Base-by-base conservation (phyloP, 768 basidiomycete species). In the Boletellus ananas region DNA sequence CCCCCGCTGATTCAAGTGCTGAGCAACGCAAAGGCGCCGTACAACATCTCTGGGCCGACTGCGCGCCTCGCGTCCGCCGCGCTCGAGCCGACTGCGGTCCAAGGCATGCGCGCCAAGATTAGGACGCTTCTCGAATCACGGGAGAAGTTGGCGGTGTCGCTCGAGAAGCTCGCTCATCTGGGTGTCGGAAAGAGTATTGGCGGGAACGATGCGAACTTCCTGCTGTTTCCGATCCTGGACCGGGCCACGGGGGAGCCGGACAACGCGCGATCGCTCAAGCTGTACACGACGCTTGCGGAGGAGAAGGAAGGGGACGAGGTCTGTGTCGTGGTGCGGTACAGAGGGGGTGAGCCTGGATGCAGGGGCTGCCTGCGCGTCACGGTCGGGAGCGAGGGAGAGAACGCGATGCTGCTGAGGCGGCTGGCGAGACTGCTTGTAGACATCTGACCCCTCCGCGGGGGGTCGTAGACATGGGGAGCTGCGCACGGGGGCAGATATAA, bases 11-110 rank as follows among this genome's bases (percentile, higher is more conserved):
- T 97, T 39, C 94, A 93, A 59, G 78, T 97, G 54, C 81, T 98
- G 46, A 80, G 83, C 51, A 98, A 98, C 67, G 89, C 94, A 23
- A 99, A 99, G 67, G 96, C 95, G 1, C 96, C 96, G 0, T 99
- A 98, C 74, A 97, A 96, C 68, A 83, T 99, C 57, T 94, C 94
- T 14, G 79, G 86, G 0, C 94, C 94, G 0, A 92, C 92, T 6
- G 91, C 95, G 12, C 70, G 81, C 25, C 80, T 97, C 20, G 94
- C 93, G 0, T 67, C 84, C 14, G 74, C 86, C 10, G 92, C 95
- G 0, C 79, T 97, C 27, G 80, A 88, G 0, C 77, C 83, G 3
- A 61, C 68, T 16, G 84, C 89, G 3, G 57, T 96, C 12, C 51
- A 68, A 1, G 54, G 65, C 16, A 94, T 94, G 87, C 76, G 73